Conservation (phyloP, 1,284 basidiomycete genomes). For the Stygiomarasmius scandens region DNA sequence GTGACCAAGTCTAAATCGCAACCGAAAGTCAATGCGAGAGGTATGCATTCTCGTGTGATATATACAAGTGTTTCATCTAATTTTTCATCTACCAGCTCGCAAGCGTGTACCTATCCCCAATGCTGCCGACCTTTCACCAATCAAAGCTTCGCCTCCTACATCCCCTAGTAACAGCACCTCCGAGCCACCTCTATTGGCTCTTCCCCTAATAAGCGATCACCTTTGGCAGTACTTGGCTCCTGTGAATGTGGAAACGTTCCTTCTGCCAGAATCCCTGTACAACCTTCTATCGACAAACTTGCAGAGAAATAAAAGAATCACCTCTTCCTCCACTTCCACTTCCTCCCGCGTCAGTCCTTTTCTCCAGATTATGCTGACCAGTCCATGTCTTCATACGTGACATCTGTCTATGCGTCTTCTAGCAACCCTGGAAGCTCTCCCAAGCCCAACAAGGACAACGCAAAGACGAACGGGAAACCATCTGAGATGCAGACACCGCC, state of each 20-base stretch:
- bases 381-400: constrained; percentile 30
- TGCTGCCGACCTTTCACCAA: constrained; percentile 50
- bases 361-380: constrained; percentile 41
- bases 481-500: constrained; percentile 49
- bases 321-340: constrained; percentile 63
- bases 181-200: not conserved
- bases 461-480: not conserved
- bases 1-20: constrained; percentile 45
- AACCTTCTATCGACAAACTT: constrained; percentile 13
- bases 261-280: constrained; percentile 1
- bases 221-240: constrained; percentile 17
- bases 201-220: constrained; percentile 16
- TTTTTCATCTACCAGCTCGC: constrained; percentile 28
- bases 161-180: constrained; percentile 40
- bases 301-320: constrained; percentile 25
- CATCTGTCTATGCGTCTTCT: constrained; percentile 26
- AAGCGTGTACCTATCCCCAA: constrained; percentile 39
- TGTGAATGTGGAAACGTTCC: constrained; percentile 22
- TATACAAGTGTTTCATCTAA: not conserved
- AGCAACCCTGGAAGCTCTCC: constrained; percentile 22
- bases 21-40: constrained; percentile 33
- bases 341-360: constrained; percentile 39
- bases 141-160: constrained; percentile 46
- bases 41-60: not conserved
- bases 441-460: constrained; percentile 1